Base-by-base conservation (phyloP, 2,329 filamentous ascomycete genomes). In the Arthroderma uncinatum region DNA sequence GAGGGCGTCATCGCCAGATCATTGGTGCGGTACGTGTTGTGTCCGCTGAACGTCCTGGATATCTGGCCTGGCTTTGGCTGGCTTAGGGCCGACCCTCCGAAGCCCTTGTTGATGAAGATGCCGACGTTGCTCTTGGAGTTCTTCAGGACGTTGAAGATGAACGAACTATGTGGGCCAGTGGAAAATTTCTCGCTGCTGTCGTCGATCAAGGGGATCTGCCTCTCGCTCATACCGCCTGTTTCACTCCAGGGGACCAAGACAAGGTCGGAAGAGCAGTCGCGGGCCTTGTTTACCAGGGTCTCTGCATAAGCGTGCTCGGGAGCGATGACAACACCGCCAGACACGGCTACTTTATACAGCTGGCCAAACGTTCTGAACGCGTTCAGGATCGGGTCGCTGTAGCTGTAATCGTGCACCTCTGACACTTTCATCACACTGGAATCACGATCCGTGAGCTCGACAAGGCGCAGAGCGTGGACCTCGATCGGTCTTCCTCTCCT, bases 391-490 rank as follows among this genome's bases (percentile, higher is more conserved):
- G 92, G 89, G 65, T 97, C 92, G 64, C 81, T 79, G 5, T 80
- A 77, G 25, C 81, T 81, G 60, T 83, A 81, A 53, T 93, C 88
- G 39, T 90, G 86, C 2, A 85, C 79, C 66, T 94, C 89, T 0
- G 89, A 85, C 9, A 95, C 89, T 64, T 89, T 86, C 92, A 97
- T 97, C 64, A 96, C 92, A 16, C 90, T 91, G 0, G 92, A 96
- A 42, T 89, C 87, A 79, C 92, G 89, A 64, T 96, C 91, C 0
- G 89, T 94, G 10, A 97, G 80, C 67, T 94, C 88, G 53, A 94
- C 74, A 14, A 97, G 79, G 12, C 91, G 86, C n/a, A 95, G 74
- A 33, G 90, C 92, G 64, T 95, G 89, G 0, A 90, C 85, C 65
- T 87, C 80, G 0, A 92, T 77, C 0, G 82, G 79, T 7, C 61